phyloP scores from a whole-genome alignment of 164 flowering plant genomes.

The Echeveria elegans region DNA sequence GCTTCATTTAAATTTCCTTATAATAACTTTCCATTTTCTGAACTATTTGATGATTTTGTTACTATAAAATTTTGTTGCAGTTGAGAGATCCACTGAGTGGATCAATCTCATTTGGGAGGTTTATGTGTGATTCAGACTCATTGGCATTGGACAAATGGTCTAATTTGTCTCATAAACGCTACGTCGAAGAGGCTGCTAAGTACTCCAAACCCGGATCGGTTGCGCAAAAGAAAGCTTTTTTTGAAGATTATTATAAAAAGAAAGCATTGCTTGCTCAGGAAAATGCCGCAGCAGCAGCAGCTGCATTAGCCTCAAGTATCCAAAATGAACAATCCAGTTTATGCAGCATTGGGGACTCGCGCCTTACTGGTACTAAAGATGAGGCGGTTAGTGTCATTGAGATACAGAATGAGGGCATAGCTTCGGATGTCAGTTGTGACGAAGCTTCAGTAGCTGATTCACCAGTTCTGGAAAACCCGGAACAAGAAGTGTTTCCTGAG shows the following conservation, averaged over 20 bases:
- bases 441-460: not conserved
- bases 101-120: slow-evolving; percentile 69
- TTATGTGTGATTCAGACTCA: slow-evolving; percentile 34
- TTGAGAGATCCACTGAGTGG: slow-evolving; percentile 56
- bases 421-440: not conserved
- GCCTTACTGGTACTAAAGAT: too few species aligned
- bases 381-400: not conserved
- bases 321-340: not conserved
- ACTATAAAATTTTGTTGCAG: not conserved
- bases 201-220: slow-evolving; percentile 59
- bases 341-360: not conserved
- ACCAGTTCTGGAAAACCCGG: not conserved
- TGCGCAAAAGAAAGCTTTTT: slow-evolving; percentile 71
- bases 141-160: slow-evolving; percentile 70
- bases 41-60: too few species aligned
- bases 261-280: slow-evolving; percentile 46
- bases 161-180: slow-evolving; percentile 44
- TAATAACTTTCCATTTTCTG: too few species aligned
- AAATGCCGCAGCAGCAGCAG: slow-evolving; percentile 10
- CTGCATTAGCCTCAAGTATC: not conserved
- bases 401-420: not conserved
- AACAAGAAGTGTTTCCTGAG: not conserved
- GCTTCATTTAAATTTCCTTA: slow-evolving; percentile 5
- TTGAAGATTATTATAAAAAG: slow-evolving; percentile 63
- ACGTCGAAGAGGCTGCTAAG: slow-evolving; percentile 65